Conservation (phyloP, 2,329 filamentous ascomycete genomes). For the Orbilia quercus region DNA sequence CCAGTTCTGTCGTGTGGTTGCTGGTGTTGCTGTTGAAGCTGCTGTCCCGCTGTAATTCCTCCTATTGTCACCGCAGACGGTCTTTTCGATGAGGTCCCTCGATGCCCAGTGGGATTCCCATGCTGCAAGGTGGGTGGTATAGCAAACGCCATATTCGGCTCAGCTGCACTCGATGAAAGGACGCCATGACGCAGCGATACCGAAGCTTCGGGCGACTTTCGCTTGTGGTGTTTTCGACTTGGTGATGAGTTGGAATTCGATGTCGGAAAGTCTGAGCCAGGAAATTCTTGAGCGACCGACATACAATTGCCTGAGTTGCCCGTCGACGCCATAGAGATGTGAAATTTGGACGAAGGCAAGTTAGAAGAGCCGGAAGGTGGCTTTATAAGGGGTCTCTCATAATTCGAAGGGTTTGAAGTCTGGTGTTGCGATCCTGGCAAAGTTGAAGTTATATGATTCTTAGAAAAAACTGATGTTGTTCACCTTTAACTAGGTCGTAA, state of each 20-base stretch:
- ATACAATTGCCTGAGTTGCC: conserved; percentile 28
- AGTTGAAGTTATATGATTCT: conserved; percentile 2
- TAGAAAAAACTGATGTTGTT: conserved; percentile 19
- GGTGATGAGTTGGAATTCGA: conserved; percentile 22
- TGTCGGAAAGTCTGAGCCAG: conserved; percentile 9
- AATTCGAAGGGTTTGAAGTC: conserved; percentile 11
- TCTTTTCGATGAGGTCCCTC: conserved; percentile 7
- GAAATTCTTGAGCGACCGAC: conserved; percentile 39
- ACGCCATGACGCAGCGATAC: conserved; percentile 48
- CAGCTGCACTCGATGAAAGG: conserved; percentile 32
- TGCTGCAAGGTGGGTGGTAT: conserved; percentile 41
- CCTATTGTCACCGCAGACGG: too few species aligned
- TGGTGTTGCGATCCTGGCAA: conserved; percentile 4
- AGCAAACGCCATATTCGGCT: conserved; percentile 40
- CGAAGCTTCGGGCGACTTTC: conserved; percentile 39
- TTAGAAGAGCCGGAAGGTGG: conserved; percentile 8
- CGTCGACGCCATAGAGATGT: conserved; percentile 17
- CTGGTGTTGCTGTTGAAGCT: too few species aligned
- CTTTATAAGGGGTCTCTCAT: conserved; percentile 14
- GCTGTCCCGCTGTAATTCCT: conserved; percentile 1
- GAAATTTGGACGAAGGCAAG: conserved; percentile 4
- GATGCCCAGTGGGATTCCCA: conserved; percentile 23
- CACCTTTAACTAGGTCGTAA: conserved; percentile 29
- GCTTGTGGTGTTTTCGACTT: conserved; percentile 10
- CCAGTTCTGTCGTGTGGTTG: conserved; percentile 17